Evolutionary conservation across 371 early-diverging fungal genomes (phyloP), one percentile per base, ranked within the genome.

Genomic region (Mycotypha africana): DNA sequence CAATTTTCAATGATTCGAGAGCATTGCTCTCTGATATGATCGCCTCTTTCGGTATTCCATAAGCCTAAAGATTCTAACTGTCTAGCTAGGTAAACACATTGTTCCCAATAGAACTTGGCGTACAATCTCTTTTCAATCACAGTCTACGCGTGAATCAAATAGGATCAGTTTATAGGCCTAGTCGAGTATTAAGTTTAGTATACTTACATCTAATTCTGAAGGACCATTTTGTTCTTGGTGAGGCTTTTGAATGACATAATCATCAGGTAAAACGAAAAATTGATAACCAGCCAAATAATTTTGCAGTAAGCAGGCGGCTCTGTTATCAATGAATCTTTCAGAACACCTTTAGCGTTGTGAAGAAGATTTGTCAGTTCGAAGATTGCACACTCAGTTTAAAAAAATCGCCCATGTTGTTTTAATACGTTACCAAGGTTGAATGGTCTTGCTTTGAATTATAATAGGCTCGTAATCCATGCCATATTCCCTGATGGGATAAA

Each of bases 401-500:
- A n/a, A n/a, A n/a, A n/a, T n/a, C n/a, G n/a, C n/a, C n/a, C n/a
- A n/a, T n/a, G n/a, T n/a, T n/a, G n/a, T n/a, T n/a, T n/a, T n/a
- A n/a, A 35, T 24, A 2, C n/a, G 32, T 52, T 62, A 67, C 74
- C 71, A 74, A 15, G 71, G 65, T 30, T 66, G 68, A 12, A 61
- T 59, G 11, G 48, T 49, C 33, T 67, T 68, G 37, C 69, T 70
- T 45, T 62, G 58, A 41, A 74, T 62, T 8, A 68, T 67, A 19
- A 74, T 56, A 14, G 75, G 75, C 37, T 74, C 71, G 43, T 74
- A 74, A 31, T 74, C 67, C 41, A 65, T 62, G 12, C 60, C 63
- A 31, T 74, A 74, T 11, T 61, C 45, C 14, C 52, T 57, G 7
- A 70, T 67, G 20, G 46, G 24, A 41, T 74, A 74, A 12, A 68